Evolutionary conservation across 805 yeast genomes (phyloP).

Genomic region (Yamadazyma endophytica): DNA sequence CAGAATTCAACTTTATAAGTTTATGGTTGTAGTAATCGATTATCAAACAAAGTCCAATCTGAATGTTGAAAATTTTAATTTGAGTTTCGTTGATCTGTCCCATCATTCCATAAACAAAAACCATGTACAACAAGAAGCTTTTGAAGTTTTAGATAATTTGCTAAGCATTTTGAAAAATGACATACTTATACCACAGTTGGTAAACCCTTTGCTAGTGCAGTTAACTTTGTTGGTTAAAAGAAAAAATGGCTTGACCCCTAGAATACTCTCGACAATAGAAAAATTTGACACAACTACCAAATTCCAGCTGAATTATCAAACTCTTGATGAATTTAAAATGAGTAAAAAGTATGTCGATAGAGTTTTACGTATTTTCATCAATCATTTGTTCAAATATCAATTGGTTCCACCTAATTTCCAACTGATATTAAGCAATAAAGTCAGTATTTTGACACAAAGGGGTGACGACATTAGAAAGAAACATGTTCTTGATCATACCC

Average conservation of each 20-base stretch:
- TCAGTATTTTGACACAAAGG: slow-evolving; percentile 25
- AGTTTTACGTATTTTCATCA: slow-evolving; percentile 41
- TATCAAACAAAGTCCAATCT: slow-evolving; percentile 43
- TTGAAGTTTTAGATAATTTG: slow-evolving; percentile 61
- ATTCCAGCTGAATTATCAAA: slow-evolving; percentile 46
- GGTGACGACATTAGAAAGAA: slow-evolving; percentile 41
- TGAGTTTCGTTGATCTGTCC: slow-evolving; percentile 45
- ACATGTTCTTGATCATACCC: slow-evolving; percentile 25
- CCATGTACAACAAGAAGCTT: slow-evolving; percentile 64
- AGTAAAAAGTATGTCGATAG: slow-evolving; percentile 63
- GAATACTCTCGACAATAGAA: slow-evolving; percentile 56
- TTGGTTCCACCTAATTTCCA: slow-evolving; percentile 33
- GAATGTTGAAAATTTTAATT: slow-evolving; percentile 37
- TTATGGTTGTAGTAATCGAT: slow-evolving; percentile 49
- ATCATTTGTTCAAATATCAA: slow-evolving; percentile 32
- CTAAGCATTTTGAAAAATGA: slow-evolving; percentile 54
- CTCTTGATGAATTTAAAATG: slow-evolving; percentile 46
- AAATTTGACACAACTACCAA: slow-evolving; percentile 58
- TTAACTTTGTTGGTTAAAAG: slow-evolving; percentile 58
- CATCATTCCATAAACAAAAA: slow-evolving; percentile 63
- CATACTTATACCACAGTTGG: slow-evolving; percentile 47
- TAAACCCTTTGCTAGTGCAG: slow-evolving; percentile 67
- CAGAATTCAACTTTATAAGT: slow-evolving; percentile 67
- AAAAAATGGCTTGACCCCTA: slow-evolving; percentile 57
- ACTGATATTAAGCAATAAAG: slow-evolving; percentile 21